Base-by-base conservation (phyloP, 371 early-diverging fungal genomes). In the Mortierella sp. region DNA sequence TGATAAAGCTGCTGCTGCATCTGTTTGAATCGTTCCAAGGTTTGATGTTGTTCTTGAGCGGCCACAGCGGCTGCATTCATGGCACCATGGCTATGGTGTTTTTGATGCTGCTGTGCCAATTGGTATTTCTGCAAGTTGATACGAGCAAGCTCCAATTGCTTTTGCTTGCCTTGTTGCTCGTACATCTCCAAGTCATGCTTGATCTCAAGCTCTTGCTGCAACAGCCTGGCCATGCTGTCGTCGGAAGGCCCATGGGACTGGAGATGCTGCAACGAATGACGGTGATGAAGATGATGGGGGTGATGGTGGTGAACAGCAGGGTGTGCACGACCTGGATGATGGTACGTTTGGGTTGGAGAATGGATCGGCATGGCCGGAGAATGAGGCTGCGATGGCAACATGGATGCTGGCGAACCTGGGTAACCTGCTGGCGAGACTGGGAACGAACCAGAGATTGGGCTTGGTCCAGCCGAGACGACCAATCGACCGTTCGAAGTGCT, bases 51-150 rank as follows among this genome's bases (percentile, higher is more conserved):
- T n/a, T 48, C 47, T 3, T 62, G 49, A 34, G 50, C 10, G 9
- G 16, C 26, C 23, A 39, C 23, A 27, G 31, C 26, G 50, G 39
- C 7, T 26, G 42, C 16, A 38, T 8, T 6, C 48, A n/a, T 4
- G 13, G 21, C 38, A 19, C 14, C n/a, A 14, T 27, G 56, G n/a
- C 4, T 8, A 24, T 53, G 53, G 7, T 54, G 54, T 21, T 49
- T 43, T 24, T 61, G 67, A 12, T 41, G 62, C n/a, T 68, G 69
- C 31, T 53, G 54, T 21, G 54, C 54, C 12, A 48, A 27, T 31
- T 69, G 39, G 13, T 52, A 39, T 51, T 30, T 49, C 52, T 65
- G 65, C 53, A 65, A 21, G 39, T 34, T 64, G 38, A 65, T 48
- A 23, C 38, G 52, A 8, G 53, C 53, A 1, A 67, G 19, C 21